Evolutionary conservation across 176 grass and related monocot species (phyloP), one percentile per base, ranked within the genome.

Genomic region (Carex parvula): DNA sequence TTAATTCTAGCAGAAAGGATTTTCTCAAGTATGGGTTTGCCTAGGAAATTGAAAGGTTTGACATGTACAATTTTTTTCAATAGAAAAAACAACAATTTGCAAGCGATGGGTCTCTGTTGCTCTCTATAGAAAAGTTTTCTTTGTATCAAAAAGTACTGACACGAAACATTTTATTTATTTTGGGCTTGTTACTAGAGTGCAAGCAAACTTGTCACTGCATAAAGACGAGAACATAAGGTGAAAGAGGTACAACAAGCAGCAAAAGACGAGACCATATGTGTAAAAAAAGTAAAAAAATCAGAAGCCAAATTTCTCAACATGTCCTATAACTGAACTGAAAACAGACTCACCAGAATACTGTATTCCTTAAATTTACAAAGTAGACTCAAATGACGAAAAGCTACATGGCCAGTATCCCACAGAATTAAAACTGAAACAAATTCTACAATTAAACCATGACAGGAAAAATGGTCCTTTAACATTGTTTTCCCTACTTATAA

Each of bases 381-480:
- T 41, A 44, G 60, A 83, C 58, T 83, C 68, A 13, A 50, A 68
- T 30, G 35, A 83, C 39, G 33, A 55, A 83, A 83, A 69, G 29
- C 81, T 83, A 83, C 33, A 69, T 11, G 46, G 8, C 54, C 42
- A 83, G 8, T 53, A 68, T 53, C 52, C 73, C 73, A 78, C 24
- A 56, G 26, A 52, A 66, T 53, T 26, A 66, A 66, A 55, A 83
- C 3, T 50, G 26, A 81, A 83, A 69, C 33, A 66, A 83, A 66
- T 66, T 83, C 62, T 83, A 83, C 81, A 37, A 83, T 83, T 83
- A 48, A 81, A 83, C 14, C 62, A 53, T 83, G 80, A 46, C 39
- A 54, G 52, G 32, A 71, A 62, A 73, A 54, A 70, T 55, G 52
- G 73, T 78, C 60, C 35, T 48, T 56, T 67, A 33, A 35, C 75